Base-by-base conservation (phyloP, 768 basidiomycete species). In the Mycena galopus region DNA sequence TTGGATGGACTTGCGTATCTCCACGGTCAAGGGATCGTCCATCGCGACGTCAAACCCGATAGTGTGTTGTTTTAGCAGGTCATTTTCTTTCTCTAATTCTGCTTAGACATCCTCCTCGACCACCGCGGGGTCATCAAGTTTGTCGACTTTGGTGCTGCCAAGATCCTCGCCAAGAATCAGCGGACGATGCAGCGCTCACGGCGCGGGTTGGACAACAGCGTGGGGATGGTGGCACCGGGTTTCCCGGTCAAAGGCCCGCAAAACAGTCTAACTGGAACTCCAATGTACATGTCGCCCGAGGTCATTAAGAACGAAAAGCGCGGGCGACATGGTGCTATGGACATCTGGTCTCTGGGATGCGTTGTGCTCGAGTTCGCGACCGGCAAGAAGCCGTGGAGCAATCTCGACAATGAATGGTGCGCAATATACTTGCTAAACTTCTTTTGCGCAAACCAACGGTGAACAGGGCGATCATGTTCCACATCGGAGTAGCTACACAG, bases 201-300 rank as follows among this genome's bases (percentile, higher is more conserved):
- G 35, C 90, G 92, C 30, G 84, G 83, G 9, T 78, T 87, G 3
- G 90, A 88, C 67, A 78, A 83, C 67, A 78, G 82, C n/a, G 17
- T 51, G 7, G 77, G 78, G 25, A 82, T 78, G 57, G 77, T 79
- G 12, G 76, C 81, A 51, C 76, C 81, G 32, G 79, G 83, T 73
- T 71, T 83, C 73, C 88, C 79, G 76, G 85, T 85, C 7, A 79
- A 87, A 29, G 90, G 87, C 35, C 81, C 79, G 82, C 92, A 92
- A 79, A 96, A 96, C 82, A 94, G 94, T 76, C 84, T 99, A 37
- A 98, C 97, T 1, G 97, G 96, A 21, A 99, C 98, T 16, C 98
- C 98, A 0, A 99, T 99, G 97, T 99, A 99, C 82, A 98, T 99
- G 96, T 98, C 97, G 7, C 98, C 98, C 2, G 98, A 99, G 80